These are phyloP conservation scores for Trifolium dubium DNA, from an alignment of 306 rosid species.

Conservation along the genomic window DNA sequence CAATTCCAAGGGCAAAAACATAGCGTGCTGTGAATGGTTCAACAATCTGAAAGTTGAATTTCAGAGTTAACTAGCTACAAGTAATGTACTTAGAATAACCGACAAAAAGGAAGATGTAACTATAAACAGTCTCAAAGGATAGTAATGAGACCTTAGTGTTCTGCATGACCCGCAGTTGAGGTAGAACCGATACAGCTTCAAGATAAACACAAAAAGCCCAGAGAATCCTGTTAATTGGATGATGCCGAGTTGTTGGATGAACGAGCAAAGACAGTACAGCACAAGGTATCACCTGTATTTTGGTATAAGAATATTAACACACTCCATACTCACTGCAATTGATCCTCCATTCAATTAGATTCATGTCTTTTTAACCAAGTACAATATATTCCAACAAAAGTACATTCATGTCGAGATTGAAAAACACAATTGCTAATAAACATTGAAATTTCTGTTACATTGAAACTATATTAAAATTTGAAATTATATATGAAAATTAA, in stretches of 20 bases:
- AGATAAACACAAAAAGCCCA: slow-evolving; percentile 91
- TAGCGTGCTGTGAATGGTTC: slow-evolving; percentile 86
- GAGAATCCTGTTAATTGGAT: slow-evolving; percentile 57
- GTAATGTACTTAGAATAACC: not conserved
- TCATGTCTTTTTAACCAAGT: not conserved
- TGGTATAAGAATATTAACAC: slow-evolving; percentile 29
- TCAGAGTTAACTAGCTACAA: slow-evolving; percentile 1
- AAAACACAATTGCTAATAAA: not conserved
- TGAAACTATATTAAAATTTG: too few species aligned
- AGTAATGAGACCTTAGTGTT: slow-evolving; percentile 62
- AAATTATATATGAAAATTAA: slow-evolving; percentile 20
- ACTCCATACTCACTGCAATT: slow-evolving; percentile 27
- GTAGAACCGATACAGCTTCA: slow-evolving; percentile 84
- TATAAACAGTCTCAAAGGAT: not conserved
- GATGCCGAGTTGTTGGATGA: slow-evolving; percentile 74
- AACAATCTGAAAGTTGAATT: slow-evolving; percentile 59
- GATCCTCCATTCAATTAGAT: slow-evolving; percentile 13
- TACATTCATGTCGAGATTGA: not conserved
- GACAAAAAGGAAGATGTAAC: slow-evolving; percentile 12
- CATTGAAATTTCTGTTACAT: too few species aligned
- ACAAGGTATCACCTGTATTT: slow-evolving; percentile 68
- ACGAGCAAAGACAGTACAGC: slow-evolving; percentile 55
- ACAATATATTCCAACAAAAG: slow-evolving; percentile 3
- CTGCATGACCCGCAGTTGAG: slow-evolving; percentile 82
- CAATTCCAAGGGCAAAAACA: slow-evolving; percentile 83